Conservation (phyloP, 371 early-diverging fungal genomes). For the Paraphysoderma sedebokerense region DNA sequence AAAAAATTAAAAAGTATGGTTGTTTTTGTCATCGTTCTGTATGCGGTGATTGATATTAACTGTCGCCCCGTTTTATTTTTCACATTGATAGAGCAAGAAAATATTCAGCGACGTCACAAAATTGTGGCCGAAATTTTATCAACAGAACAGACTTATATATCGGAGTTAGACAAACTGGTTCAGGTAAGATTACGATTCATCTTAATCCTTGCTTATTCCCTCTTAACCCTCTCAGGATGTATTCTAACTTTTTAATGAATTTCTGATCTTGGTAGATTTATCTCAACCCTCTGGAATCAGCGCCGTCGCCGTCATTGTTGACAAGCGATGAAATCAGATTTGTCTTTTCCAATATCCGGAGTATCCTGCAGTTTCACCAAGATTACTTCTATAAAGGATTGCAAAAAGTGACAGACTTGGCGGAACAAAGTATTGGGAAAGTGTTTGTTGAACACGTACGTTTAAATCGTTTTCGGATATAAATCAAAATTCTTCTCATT, state of each 20-base stretch:
- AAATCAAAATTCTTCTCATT: no score
- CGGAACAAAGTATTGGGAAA: constrained; percentile 11
- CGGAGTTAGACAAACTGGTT: constrained; percentile 36
- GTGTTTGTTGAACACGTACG: constrained; percentile 10
- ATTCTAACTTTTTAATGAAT: constrained; percentile 26
- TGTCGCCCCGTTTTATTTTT: constrained; percentile 7
- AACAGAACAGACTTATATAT: constrained; percentile 63
- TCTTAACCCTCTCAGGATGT: no score
- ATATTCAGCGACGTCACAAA: constrained; percentile 21
- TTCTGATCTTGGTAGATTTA: constrained; percentile 10
- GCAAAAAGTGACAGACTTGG: no score
- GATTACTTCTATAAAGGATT: constrained; percentile 23
- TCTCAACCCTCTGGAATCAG: constrained; percentile 9
- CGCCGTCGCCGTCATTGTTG: constrained; percentile 10
- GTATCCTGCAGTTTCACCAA: constrained; percentile 44
- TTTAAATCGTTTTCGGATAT: no score
- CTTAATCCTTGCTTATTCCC: background rate
- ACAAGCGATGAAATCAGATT: constrained; percentile 22
- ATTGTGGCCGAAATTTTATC: constrained; percentile 48
- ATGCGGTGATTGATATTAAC: constrained; percentile 4
- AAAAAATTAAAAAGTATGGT: background rate
- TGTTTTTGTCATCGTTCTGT: background rate
- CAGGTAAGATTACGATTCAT: constrained; percentile 13
- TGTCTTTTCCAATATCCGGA: constrained; percentile 49
- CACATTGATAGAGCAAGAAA: constrained; percentile 8